These are phyloP conservation scores for Amanita pseudoporphyria DNA, from an alignment of 768 basidiomycete species.

Conservation along the genomic window DNA sequence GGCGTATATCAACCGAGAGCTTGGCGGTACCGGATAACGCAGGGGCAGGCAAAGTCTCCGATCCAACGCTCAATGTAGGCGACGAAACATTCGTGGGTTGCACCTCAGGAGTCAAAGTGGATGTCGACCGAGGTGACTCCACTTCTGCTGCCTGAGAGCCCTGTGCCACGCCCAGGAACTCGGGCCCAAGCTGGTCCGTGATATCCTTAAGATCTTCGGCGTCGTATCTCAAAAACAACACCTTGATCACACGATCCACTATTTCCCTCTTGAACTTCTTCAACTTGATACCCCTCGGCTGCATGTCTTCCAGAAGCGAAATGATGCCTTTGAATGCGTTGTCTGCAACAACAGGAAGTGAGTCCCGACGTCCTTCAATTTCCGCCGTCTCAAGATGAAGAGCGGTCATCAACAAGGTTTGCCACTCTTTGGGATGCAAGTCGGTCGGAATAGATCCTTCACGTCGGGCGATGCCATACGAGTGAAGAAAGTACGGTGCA, in stretches of 20 bases:
- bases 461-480: slow-evolving; percentile 31
- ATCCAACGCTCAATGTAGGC: neutral
- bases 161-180: neutral
- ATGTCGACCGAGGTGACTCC: neutral
- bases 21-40: neutral
- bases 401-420: slow-evolving; percentile 34
- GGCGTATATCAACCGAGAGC: neutral
- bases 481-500: slow-evolving; percentile 30
- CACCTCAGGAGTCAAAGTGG: neutral
- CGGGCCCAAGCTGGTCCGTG: slow-evolving; percentile 6
- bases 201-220: neutral
- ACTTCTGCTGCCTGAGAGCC: neutral
- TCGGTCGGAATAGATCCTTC: slow-evolving; percentile 16
- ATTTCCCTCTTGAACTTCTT: slow-evolving; percentile 17
- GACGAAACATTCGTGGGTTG: neutral
- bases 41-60: neutral
- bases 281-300: slow-evolving; percentile 21
- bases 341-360: slow-evolving; percentile 13
- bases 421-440: slow-evolving; percentile 34
- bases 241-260: slow-evolving; percentile 17
- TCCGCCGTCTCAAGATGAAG: slow-evolving; percentile 24
- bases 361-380: slow-evolving; percentile 14
- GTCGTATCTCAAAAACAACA: slow-evolving; percentile 3
- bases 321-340: slow-evolving; percentile 31
- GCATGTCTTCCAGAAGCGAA: slow-evolving; percentile 33